Evolutionary conservation across 2,329 filamentous ascomycete species (phyloP).

Genomic region (Colletotrichum gigasporum): DNA sequence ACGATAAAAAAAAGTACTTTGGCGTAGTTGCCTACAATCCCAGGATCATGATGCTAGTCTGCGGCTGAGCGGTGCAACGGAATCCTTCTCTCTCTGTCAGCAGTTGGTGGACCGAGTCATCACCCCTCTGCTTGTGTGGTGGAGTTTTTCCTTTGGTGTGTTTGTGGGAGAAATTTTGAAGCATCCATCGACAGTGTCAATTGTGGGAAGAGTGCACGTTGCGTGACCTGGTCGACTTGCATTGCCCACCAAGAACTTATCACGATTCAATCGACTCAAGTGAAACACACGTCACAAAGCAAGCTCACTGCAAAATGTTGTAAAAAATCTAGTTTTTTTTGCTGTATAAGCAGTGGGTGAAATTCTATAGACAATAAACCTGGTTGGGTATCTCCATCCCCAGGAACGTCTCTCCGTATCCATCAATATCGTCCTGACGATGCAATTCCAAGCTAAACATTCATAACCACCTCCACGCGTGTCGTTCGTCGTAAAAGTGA

Average conservation of each 20-base stretch:
- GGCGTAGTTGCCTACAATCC: conserved; percentile 11
- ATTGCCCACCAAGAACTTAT: background rate
- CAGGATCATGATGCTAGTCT: conserved; percentile 30
- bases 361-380: conserved; percentile 24
- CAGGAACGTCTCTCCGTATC: conserved; percentile 1
- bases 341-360: conserved; percentile 15
- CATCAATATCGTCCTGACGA: background rate
- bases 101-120: conserved; percentile 29
- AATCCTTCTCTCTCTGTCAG: conserved; percentile 14
- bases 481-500: conserved; percentile 24
- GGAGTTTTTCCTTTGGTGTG: conserved; percentile 10
- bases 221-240: no score
- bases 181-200: conserved; percentile 25
- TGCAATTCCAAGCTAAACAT: conserved; percentile 15
- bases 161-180: conserved; percentile 22
- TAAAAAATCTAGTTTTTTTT: conserved; percentile 12
- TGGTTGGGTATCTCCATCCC: conserved; percentile 29
- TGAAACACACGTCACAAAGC: background rate
- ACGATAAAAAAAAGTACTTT: background rate
- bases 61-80: conserved; percentile 20
- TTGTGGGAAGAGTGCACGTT: background rate
- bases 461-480: conserved; percentile 20
- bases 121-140: background rate
- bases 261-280: conserved; percentile 14
- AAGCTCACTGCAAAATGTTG: background rate